Conservation (phyloP, 1,139 yeast genomes). For the Meyerozyma sp. region DNA sequence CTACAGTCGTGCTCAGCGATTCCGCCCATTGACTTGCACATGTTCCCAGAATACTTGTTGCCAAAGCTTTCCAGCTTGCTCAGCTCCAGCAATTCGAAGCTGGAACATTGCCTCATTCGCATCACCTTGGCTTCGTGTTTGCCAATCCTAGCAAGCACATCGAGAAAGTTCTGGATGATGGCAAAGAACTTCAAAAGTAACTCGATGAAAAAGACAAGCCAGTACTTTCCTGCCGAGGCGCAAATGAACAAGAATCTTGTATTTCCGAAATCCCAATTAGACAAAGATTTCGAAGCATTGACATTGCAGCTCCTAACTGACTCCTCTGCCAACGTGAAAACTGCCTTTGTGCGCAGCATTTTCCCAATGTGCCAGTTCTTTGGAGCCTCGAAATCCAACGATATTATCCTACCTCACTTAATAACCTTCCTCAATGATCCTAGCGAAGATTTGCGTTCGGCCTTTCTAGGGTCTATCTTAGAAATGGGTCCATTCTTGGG, state of each 20-base stretch:
- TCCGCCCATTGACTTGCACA: constrained; percentile 67
- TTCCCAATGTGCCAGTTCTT: constrained; percentile 74
- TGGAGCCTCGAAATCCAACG: constrained; percentile 85
- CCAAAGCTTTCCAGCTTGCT: constrained; percentile 59
- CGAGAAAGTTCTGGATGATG: constrained; percentile 63
- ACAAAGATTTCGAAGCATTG: constrained; percentile 54
- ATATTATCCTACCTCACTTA: constrained; percentile 80
- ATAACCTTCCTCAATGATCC: constrained; percentile 87
- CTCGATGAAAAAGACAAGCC: constrained; percentile 6
- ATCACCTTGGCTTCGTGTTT: constrained; percentile 68
- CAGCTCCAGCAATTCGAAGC: constrained; percentile 19
- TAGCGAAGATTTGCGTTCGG: constrained; percentile 59
- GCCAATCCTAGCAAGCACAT: constrained; percentile 61
- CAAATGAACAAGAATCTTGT: constrained; percentile 12
- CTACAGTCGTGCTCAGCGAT: constrained; percentile 60
- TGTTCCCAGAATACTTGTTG: constrained; percentile 76
- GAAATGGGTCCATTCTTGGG: constrained; percentile 80
- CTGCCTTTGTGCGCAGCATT: constrained; percentile 63
- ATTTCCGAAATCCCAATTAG: constrained; percentile 25
- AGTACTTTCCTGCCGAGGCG: constrained; percentile 2
- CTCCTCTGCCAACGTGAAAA: constrained; percentile 56
- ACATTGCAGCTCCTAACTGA: constrained; percentile 68
- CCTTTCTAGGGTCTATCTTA: constrained; percentile 72
- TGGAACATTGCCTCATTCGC: constrained; percentile 41
- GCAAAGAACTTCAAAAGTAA: constrained; percentile 49